Percentiles rank a stretch among this genome's conserved stretches.
These are phyloP conservation scores for Cystofilobasidium capitatum DNA, from an alignment of 768 basidiomycete species.

Conservation along the genomic window DNA sequence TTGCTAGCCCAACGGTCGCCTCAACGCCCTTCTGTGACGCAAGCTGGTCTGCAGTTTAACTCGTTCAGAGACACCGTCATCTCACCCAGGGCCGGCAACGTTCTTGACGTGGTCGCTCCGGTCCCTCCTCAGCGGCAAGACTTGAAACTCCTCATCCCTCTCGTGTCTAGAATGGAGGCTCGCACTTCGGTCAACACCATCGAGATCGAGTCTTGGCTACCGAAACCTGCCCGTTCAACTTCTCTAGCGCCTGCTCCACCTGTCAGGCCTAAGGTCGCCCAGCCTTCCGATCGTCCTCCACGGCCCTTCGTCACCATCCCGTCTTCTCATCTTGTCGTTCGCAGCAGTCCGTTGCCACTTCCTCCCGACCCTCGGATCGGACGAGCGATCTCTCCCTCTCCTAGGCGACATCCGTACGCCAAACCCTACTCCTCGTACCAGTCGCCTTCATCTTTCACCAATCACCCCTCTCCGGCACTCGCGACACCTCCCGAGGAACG, in stretches of 20 bases:
- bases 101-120: not conserved
- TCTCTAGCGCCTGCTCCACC: not conserved
- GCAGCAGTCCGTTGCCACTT: no score
- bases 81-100: not conserved
- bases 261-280: not conserved
- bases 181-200: constrained; percentile 1
- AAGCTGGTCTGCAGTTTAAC: not conserved
- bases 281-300: not conserved
- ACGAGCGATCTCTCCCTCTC: no score
- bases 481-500: not conserved
- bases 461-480: not conserved
- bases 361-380: no score
- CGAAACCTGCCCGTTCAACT: not conserved
- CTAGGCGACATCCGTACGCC: no score
- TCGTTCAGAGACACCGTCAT: not conserved
- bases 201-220: constrained; percentile 5
- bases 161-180: not conserved
- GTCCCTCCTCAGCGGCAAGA: not conserved
- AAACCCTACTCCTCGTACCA: no score
- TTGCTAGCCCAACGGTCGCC: no score
- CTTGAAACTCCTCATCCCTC: not conserved
- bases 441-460: no score
- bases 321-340: no score
- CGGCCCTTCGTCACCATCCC: no score
- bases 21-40: not conserved